Evolutionary conservation across 2,329 filamentous ascomycete species (phyloP).

Genomic region (Arthroderma sp.): DNA sequence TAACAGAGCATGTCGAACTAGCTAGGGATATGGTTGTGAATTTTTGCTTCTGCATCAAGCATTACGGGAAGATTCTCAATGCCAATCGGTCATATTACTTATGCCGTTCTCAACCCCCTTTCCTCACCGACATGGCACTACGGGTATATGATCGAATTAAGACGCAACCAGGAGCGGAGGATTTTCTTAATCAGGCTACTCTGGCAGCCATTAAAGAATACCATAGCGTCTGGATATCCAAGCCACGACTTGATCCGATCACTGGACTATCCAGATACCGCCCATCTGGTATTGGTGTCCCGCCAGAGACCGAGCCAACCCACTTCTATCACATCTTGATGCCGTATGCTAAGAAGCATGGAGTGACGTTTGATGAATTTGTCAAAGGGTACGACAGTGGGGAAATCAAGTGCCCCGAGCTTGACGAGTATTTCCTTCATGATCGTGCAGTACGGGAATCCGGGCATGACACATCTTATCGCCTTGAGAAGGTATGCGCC

Average conservation of each 20-base stretch:
- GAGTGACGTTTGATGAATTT: conserved; percentile 71
- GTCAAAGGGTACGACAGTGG: conserved; percentile 77
- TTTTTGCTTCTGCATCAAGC: conserved; percentile 95
- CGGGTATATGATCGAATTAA: conserved; percentile 90
- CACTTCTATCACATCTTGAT: conserved; percentile 76
- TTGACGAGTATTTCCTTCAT: conserved; percentile 92
- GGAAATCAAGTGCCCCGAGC: conserved; percentile 64
- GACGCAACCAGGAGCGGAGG: conserved; percentile 63
- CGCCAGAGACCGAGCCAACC: conserved; percentile 77
- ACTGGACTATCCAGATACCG: conserved; percentile 77
- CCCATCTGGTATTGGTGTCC: conserved; percentile 71
- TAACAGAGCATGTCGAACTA: conserved; percentile 72
- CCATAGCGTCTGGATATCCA: conserved; percentile 71
- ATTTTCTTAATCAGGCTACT: conserved; percentile 69
- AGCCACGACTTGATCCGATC: conserved; percentile 63
- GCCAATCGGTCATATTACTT: conserved; percentile 95
- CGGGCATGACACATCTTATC: conserved; percentile 91
- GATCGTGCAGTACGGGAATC: conserved; percentile 93
- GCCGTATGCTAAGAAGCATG: conserved; percentile 73
- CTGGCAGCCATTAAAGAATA: conserved; percentile 96
- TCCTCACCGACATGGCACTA: conserved; percentile 93
- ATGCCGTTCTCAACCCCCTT: conserved; percentile 84
- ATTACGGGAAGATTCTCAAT: conserved; percentile 97
- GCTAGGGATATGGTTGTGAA: conserved; percentile 92
- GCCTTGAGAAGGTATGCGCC: conserved; percentile 75